Evolutionary conservation across 768 basidiomycete species (phyloP).

Genomic region (Serendipita indica): DNA sequence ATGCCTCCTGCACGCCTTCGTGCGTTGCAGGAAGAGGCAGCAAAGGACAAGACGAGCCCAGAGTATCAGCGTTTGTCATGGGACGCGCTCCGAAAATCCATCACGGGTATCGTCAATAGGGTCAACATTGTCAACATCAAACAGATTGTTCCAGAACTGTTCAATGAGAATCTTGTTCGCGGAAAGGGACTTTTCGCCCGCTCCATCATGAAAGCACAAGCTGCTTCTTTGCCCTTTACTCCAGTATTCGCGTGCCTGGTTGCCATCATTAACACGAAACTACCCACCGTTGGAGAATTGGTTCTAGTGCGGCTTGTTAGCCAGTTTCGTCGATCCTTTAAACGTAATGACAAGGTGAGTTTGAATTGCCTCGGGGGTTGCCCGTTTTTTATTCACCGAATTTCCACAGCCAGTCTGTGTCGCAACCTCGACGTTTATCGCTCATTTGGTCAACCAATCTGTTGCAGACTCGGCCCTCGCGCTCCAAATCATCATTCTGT

Average conservation of each 20-base stretch:
- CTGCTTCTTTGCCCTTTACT: slow-evolving; percentile 92
- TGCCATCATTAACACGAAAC: slow-evolving; percentile 89
- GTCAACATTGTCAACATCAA: slow-evolving; percentile 97
- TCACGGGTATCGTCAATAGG: slow-evolving; percentile 99
- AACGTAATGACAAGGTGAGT: slow-evolving; percentile 90
- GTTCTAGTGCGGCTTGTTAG: slow-evolving; percentile 78
- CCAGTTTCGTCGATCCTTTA: slow-evolving; percentile 89
- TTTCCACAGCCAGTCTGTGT: slow-evolving; percentile 66
- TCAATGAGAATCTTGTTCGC: slow-evolving; percentile 84
- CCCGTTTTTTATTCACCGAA: too few relatives aligned
- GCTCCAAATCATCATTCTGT: slow-evolving; percentile 87
- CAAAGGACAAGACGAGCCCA: slow-evolving; percentile 62
- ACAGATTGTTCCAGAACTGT: slow-evolving; percentile 77
- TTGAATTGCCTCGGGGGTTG: too few relatives aligned
- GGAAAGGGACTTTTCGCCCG: slow-evolving; percentile 86
- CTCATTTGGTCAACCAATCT: slow-evolving; percentile 81
- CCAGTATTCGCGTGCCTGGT: slow-evolving; percentile 93
- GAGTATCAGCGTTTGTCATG: slow-evolving; percentile 94
- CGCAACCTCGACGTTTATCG: slow-evolving; percentile 77
- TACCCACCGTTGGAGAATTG: slow-evolving; percentile 91
- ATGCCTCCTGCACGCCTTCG: slow-evolving; percentile 88
- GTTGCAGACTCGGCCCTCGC: slow-evolving; percentile 91
- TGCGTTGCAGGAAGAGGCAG: slow-evolving; percentile 74
- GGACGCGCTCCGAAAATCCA: slow-evolving; percentile 94
- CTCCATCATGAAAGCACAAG: slow-evolving; percentile 96